phyloP scores from a whole-genome alignment of 106 monocot species.

The Dendrobium nobile region DNA sequence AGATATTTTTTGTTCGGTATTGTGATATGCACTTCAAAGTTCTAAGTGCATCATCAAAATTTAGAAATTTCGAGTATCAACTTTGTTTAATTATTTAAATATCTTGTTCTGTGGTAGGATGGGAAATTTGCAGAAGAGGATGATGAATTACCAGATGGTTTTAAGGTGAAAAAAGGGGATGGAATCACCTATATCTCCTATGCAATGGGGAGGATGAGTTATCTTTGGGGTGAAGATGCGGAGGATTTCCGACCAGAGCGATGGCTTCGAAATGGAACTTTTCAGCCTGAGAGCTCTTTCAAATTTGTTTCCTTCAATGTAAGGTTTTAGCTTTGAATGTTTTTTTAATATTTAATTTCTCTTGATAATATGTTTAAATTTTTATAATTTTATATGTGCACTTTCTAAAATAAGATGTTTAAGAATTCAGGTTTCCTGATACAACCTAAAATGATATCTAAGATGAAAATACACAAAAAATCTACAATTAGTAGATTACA shows the following conservation, averaged over 20 bases:
- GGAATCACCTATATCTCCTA: conserved; percentile 24
- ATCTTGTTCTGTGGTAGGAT: conserved; percentile 10
- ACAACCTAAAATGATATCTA: no score
- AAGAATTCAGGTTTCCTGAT: no score
- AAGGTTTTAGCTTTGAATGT: background rate
- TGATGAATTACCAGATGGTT: conserved; percentile 38
- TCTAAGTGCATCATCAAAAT: background rate
- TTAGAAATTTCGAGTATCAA: background rate
- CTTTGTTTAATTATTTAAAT: background rate
- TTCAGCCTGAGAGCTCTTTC: conserved; percentile 31
- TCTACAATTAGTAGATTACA: no score
- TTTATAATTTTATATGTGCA: background rate
- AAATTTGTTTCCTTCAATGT: conserved; percentile 37
- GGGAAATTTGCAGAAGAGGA: conserved; percentile 23
- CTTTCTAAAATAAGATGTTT: no score
- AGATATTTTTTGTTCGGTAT: background rate
- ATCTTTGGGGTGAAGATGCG: conserved; percentile 43
- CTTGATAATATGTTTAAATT: background rate
- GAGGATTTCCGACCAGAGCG: conserved; percentile 36
- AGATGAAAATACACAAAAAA: no score
- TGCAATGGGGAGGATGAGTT: conserved; percentile 42
- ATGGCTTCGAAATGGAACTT: conserved; percentile 28
- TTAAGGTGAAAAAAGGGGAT: conserved; percentile 38
- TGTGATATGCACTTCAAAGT: background rate
- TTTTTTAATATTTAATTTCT: background rate